Evolutionary conservation across 805 yeast species (phyloP).

Genomic region (Cyberlindnera euphorbiiphila): DNA sequence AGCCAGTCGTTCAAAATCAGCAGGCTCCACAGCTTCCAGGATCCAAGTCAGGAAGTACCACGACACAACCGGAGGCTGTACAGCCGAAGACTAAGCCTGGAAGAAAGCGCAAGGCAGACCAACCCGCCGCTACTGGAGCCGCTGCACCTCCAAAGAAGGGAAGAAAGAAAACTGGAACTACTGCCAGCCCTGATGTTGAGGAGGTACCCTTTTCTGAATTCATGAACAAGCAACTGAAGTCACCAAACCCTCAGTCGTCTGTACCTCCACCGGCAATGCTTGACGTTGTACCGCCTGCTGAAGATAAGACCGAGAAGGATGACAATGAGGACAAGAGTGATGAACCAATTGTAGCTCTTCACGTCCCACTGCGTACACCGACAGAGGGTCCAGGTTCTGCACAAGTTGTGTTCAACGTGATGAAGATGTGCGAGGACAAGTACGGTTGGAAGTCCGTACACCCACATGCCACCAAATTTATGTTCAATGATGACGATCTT

Average conservation of each 20-base stretch:
- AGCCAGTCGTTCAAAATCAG: too few species aligned
- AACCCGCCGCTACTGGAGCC: background rate
- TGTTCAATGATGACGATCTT: slow-evolving; percentile 52
- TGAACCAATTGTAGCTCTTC: slow-evolving; percentile 52
- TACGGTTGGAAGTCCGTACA: slow-evolving; percentile 75
- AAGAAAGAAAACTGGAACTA: slow-evolving; percentile 4
- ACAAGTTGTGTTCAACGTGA: slow-evolving; percentile 66
- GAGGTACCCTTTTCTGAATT: slow-evolving; percentile 18
- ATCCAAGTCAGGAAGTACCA: too few species aligned
- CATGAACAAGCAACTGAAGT: slow-evolving; percentile 21
- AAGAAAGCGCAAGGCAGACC: slow-evolving; percentile 10
- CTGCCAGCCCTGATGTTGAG: slow-evolving; percentile 2
- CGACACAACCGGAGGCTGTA: background rate
- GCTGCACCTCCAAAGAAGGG: slow-evolving; percentile 9
- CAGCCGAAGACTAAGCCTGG: slow-evolving; percentile 2
- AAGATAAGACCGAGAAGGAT: background rate
- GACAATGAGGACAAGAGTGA: slow-evolving; percentile 5
- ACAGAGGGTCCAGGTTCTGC: slow-evolving; percentile 55
- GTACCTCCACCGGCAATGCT: slow-evolving; percentile 19
- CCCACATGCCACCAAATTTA: slow-evolving; percentile 58
- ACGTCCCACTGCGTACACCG: slow-evolving; percentile 47
- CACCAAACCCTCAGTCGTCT: slow-evolving; percentile 18
- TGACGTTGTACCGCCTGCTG: slow-evolving; percentile 8
- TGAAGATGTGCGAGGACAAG: slow-evolving; percentile 74
- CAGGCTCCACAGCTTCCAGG: too few species aligned